phyloP scores from a whole-genome alignment of 2,329 filamentous ascomycete species.

The Scedosporium aurantiacum region DNA sequence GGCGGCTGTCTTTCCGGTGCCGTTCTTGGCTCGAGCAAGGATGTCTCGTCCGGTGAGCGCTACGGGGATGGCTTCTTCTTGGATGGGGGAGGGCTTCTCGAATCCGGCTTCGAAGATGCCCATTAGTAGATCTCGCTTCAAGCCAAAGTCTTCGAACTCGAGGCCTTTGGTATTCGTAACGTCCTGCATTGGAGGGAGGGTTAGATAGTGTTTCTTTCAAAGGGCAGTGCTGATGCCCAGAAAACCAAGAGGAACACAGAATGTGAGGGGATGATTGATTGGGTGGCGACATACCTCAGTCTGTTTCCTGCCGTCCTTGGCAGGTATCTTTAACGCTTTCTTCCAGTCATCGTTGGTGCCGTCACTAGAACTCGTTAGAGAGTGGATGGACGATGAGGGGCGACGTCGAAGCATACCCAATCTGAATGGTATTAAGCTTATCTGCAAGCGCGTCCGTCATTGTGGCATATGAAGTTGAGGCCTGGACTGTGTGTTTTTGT shows the following conservation, averaged over 20 bases:
- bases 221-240: too few species aligned
- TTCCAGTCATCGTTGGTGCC: conserved; percentile 58
- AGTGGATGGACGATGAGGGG: not conserved
- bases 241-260: too few species aligned
- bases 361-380: conserved; percentile 19
- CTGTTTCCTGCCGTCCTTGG: conserved; percentile 67
- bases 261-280: conserved; percentile 6
- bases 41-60: conserved; percentile 92
- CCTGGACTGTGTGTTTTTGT: conserved; percentile 1
- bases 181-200: conserved; percentile 49
- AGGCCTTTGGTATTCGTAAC: conserved; percentile 96
- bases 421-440: conserved; percentile 29
- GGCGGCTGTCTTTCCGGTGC: conserved; percentile 94
- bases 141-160: conserved; percentile 93
- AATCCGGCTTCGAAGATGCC: conserved; percentile 98
- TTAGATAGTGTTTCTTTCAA: not conserved
- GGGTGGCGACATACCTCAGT: conserved; percentile 52
- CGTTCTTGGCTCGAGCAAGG: conserved; percentile 93
- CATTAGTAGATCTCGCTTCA: conserved; percentile 94
- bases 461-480: conserved; percentile 15
- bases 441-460: conserved; percentile 36
- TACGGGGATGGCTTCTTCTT: conserved; percentile 98
- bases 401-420: conserved; percentile 22
- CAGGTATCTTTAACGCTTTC: conserved; percentile 57
- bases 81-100: conserved; percentile 96